Evolutionary conservation across 805 yeast genomes (phyloP).

Genomic region (Wickerhamiella nectarea): DNA sequence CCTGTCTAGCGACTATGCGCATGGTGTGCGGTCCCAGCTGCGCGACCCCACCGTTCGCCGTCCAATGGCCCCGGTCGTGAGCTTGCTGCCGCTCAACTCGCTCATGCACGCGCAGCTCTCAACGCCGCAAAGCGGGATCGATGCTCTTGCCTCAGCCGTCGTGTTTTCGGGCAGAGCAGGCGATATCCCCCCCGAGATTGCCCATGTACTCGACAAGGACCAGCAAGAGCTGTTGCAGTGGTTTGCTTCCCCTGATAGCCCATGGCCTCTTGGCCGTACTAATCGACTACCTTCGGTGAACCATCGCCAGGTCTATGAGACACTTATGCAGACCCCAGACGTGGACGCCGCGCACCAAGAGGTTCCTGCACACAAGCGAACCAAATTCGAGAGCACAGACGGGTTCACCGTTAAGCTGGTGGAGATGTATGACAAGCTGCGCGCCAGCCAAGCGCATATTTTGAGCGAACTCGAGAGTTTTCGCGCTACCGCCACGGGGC

Average conservation of each 20-base stretch:
- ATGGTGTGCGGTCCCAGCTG: slow-evolving; percentile 20
- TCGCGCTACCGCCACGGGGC: slow-evolving; percentile 4
- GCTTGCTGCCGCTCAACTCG: slow-evolving; percentile 65
- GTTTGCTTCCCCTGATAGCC: slow-evolving; percentile 34
- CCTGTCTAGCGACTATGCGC: slow-evolving; percentile 26
- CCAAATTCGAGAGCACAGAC: slow-evolving; percentile 19
- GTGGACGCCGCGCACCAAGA: slow-evolving; percentile 4
- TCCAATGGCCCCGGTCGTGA: slow-evolving; percentile 39
- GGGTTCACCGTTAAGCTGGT: slow-evolving; percentile 26
- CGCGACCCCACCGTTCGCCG: slow-evolving; percentile 20
- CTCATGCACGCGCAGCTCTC: slow-evolving; percentile 64
- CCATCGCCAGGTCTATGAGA: slow-evolving; percentile 2
- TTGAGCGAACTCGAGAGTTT: background rate
- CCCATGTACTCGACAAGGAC: slow-evolving; percentile 59
- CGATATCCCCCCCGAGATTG: slow-evolving; percentile 59
- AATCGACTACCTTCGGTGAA: slow-evolving; percentile 42
- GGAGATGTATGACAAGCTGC: slow-evolving; percentile 26
- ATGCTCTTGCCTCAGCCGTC: slow-evolving; percentile 68
- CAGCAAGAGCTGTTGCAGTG: slow-evolving; percentile 50
- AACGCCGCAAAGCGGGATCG: slow-evolving; percentile 35
- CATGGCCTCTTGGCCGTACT: slow-evolving; percentile 74
- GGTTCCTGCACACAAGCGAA: slow-evolving; percentile 2
- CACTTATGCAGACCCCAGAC: slow-evolving; percentile 15
- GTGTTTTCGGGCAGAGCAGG: slow-evolving; percentile 75
- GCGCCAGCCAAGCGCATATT: background rate